A percentile compares a stretch with the other conserved stretches of the same genome.
Conservation (phyloP, 495 filamentous ascomycete species). For the Geoglossum glabrum region DNA sequence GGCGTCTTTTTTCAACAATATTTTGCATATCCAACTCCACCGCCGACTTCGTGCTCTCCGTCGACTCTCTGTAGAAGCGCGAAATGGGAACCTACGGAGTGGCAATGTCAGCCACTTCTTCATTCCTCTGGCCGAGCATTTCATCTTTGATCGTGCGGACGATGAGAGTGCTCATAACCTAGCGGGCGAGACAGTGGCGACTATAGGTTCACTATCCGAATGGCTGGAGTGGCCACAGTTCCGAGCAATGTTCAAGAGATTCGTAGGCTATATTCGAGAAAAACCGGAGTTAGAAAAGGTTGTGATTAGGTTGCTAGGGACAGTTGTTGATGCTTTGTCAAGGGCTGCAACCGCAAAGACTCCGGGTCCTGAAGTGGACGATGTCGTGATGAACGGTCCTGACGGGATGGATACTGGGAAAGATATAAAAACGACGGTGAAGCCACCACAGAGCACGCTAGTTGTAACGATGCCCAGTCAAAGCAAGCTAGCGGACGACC, state of each 20-base stretch:
- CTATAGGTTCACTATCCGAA: conserved; percentile 49
- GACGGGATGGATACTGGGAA: conserved; percentile 4
- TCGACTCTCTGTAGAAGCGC: conserved; percentile 44
- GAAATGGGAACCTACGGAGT: conserved; percentile 39
- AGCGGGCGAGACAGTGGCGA: conserved; percentile 56
- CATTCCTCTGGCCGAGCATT: conserved; percentile 81
- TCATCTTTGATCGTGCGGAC: conserved; percentile 60
- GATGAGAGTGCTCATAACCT: conserved; percentile 68
- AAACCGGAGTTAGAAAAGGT: conserved; percentile 75
- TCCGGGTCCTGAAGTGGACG: conserved; percentile 15
- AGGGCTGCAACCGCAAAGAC: conserved; percentile 26
- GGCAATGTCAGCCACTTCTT: conserved; percentile 71
- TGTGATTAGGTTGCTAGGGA: conserved; percentile 61
- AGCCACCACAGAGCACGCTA: conserved; percentile 12
- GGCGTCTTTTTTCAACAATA: conserved; percentile 81
- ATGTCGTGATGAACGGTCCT: not conserved
- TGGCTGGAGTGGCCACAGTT: conserved; percentile 87
- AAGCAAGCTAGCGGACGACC: conserved; percentile 50
- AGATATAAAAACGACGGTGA: conserved; percentile 11
- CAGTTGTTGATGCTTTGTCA: conserved; percentile 53
- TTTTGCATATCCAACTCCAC: conserved; percentile 78
- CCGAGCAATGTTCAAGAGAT: conserved; percentile 59
- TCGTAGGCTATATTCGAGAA: conserved; percentile 53
- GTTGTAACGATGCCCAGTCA: conserved; percentile 38
- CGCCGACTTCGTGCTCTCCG: conserved; percentile 70